phyloP scores from a whole-genome alignment of 495 filamentous ascomycete genomes.

The Xylaria intraflava region DNA sequence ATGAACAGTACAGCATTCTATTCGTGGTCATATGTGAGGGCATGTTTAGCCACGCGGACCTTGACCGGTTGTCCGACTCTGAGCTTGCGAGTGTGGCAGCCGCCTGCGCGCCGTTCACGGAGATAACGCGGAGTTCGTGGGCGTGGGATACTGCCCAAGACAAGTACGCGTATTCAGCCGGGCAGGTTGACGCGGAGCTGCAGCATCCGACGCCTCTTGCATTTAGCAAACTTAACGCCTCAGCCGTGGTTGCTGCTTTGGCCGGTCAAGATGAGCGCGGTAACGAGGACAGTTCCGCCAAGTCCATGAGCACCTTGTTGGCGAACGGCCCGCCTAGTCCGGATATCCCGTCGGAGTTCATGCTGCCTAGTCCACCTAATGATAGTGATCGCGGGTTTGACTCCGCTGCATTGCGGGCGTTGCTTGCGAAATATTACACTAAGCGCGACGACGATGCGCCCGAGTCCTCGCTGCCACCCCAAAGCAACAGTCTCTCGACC shows the following conservation, averaged over 20 bases:
- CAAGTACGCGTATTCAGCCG: background rate
- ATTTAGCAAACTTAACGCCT: conserved; percentile 5
- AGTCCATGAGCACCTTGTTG: too few relatives aligned
- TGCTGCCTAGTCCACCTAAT: too few relatives aligned
- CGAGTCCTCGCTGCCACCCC: background rate
- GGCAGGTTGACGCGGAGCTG: background rate
- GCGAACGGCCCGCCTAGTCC: too few relatives aligned
- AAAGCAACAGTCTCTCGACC: background rate
- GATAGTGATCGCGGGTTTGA: too few relatives aligned
- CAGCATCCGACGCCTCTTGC: background rate
- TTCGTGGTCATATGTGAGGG: background rate
- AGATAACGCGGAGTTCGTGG: background rate
- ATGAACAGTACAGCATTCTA: conserved; percentile 3
- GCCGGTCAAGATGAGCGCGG: too few relatives aligned
- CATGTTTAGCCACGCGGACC: conserved; percentile 1
- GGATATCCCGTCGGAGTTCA: too few relatives aligned
- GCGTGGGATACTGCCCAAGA: background rate
- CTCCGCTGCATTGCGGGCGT: too few relatives aligned
- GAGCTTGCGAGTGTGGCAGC: background rate
- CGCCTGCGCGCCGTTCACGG: conserved; percentile 5
- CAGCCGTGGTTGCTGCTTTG: too few relatives aligned
- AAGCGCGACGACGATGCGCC: too few relatives aligned
- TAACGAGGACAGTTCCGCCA: too few relatives aligned
- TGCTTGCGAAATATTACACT: too few relatives aligned
- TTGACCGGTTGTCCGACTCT: background rate